Evolutionary conservation across 345 rosid genomes (phyloP), one percentile per base, ranked within the genome.

Genomic region (Heritiera littoralis): DNA sequence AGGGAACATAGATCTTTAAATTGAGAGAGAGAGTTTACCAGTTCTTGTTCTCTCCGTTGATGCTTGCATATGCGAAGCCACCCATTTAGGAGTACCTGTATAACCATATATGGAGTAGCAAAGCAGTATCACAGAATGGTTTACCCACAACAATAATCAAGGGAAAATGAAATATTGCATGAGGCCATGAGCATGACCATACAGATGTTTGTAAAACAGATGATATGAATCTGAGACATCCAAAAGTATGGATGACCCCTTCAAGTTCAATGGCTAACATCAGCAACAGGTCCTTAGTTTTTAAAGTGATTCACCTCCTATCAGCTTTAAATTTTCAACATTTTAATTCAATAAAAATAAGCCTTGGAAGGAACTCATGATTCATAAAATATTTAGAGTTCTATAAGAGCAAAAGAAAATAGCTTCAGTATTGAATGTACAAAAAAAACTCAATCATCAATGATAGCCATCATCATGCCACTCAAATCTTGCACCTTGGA

Each of bases 41-140:
- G 88, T 83, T 96, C 97, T 79, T 92, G 97, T 80, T 88, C 97
- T 85, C 93, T 89, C 35, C 97, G 86, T 72, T 92, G 98, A 76
- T 86, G 95, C 88, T 88, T 94, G 80, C 71, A 92, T 54, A 93
- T 88, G 61, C 94, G 94, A 81, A 92, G 97, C 97, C 98, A 96
- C 49, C 91, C 95, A 89, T 92, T 96, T 51, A 94, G 91, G 58
- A 89, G 90, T 77, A 88, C 90, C 99, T 96, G 64, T 46, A 30
- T 41, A 72, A 59, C 35, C 84, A 81, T 77, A 52, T n/a, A 74
- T 8, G 4, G 58, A 23, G 52, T 41, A 82, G 79, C 70, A 78
- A 74, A 79, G 56, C 72, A 77, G 18, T 48, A 67, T 78, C 58
- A 81, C 49, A n/a, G 64, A 65, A 74, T 67, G 18, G 7, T 58